Percentiles rank a stretch among this genome's conserved stretches.
phyloP scores from a whole-genome alignment of 2,329 filamentous ascomycete species.

The Botryotinia globosa region DNA sequence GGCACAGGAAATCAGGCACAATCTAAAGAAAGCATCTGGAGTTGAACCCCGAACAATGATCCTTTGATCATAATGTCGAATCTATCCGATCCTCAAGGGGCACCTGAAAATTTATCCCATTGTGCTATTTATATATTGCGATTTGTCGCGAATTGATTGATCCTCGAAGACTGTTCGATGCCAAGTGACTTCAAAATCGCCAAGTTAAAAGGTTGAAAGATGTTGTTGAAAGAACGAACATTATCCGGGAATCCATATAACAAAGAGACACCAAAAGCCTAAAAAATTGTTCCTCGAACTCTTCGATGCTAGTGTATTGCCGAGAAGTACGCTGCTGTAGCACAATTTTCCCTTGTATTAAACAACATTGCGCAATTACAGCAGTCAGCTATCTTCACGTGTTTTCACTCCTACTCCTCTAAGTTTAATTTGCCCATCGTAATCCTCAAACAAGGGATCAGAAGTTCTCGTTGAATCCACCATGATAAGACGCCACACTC shows the following conservation, averaged over 20 bases:
- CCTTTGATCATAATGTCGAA: conserved; percentile 1
- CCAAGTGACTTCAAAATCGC: not conserved
- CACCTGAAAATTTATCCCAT: not conserved
- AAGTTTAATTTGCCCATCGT: not conserved
- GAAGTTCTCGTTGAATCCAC: too few species aligned
- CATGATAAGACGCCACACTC: not conserved
- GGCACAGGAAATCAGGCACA: not conserved
- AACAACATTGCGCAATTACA: not conserved
- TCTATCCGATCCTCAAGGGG: not conserved
- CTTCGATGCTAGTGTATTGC: not conserved
- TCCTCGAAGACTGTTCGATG: not conserved
- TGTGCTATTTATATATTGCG: not conserved
- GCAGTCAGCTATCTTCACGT: not conserved
- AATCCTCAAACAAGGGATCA: not conserved
- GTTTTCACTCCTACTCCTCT: not conserved
- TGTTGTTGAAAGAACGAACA: not conserved
- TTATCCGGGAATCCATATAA: not conserved
- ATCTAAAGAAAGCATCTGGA: not conserved
- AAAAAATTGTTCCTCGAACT: not conserved
- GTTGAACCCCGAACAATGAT: not conserved
- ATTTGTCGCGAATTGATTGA: not conserved
- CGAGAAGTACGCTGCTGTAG: not conserved
- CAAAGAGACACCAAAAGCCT: not conserved
- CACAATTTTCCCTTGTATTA: not conserved
- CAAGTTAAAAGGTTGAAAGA: not conserved